phyloP scores from a whole-genome alignment of 352 stramenopile genomes.

The Phytophthora hybrid region DNA sequence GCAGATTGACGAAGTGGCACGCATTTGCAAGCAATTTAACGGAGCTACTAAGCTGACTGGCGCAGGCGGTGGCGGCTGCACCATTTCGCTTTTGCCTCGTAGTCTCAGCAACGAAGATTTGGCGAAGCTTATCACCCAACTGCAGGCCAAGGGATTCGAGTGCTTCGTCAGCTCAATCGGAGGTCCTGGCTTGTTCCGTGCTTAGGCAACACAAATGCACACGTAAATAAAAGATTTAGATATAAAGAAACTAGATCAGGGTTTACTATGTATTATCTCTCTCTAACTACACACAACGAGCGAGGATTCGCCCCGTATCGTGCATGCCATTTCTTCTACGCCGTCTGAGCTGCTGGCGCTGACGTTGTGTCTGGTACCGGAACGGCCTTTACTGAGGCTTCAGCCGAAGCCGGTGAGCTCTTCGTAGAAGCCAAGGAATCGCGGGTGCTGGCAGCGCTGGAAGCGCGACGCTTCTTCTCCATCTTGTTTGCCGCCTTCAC shows the following conservation, averaged over 20 bases:
- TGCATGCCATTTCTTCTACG: slow-evolving; percentile 32
- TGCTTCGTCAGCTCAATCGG: slow-evolving; percentile 71
- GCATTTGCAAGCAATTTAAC: slow-evolving; percentile 57
- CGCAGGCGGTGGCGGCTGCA: slow-evolving; percentile 89
- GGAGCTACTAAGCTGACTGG: slow-evolving; percentile 92
- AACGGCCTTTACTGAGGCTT: slow-evolving; percentile 34
- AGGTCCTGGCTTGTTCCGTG: slow-evolving; percentile 52
- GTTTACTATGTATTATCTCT: slow-evolving; percentile 42
- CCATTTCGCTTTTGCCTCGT: slow-evolving; percentile 79
- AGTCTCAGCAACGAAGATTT: slow-evolving; percentile 52
- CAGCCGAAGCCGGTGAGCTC: slow-evolving; percentile 29
- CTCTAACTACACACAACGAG: slow-evolving; percentile 41
- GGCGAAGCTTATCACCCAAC: slow-evolving; percentile 49
- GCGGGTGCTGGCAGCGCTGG: slow-evolving; percentile 42
- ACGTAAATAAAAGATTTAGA: background rate
- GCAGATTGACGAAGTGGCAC: slow-evolving; percentile 83
- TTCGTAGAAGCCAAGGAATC: slow-evolving; percentile 40
- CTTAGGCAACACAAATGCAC: background rate
- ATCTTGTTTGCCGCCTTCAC: slow-evolving; percentile 84
- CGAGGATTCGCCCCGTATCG: background rate
- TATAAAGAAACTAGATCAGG: slow-evolving; percentile 29
- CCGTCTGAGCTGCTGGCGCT: slow-evolving; percentile 38
- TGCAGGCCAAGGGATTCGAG: slow-evolving; percentile 60
- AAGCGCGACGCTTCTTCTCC: slow-evolving; percentile 65
- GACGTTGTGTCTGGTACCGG: slow-evolving; percentile 20